Evolutionary conservation across 805 yeast genomes (phyloP), one percentile per base, ranked within the genome.

Genomic region (Kazachstania africana): DNA sequence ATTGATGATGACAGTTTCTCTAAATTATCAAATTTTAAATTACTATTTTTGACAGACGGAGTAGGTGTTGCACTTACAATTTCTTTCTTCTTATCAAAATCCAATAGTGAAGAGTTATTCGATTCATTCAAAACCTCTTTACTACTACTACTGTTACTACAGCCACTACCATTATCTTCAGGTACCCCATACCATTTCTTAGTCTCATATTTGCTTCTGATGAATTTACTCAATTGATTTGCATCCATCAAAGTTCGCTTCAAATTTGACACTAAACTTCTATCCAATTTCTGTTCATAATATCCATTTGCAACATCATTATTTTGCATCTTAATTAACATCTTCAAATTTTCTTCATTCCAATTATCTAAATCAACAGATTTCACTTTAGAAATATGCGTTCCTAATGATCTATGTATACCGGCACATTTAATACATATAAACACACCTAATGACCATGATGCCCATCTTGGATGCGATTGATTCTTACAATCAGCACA

Each of bases 391-490:
- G 94, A 78, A 28, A 88, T 84, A 58, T 88, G 98, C 0, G 96
- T 87, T 1, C 98, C 97, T 78, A 88, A 75, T 31, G 88, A 73
- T 50, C 97, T 68, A 54, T 88, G 98, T 39, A 88, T 80, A 2
- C 98, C 98, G 1, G 96, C 87, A 57, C 98, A 88, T 46, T 91
- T 68, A 41, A 88, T 88, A 57, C 98, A 88, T 26, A 88, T 70
- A 48, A 91, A 87, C 35, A 91, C 74, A 16, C 98, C 98, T 33
- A 88, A 57, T 45, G 79, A 85, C 95, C 96, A 88, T 13, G 93
- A 78, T 8, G 97, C 95, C 98, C 98, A 88, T 33, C 97, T 69
- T 15, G 98, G 98, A 56, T 88, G 94, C 22, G 78, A 69, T 0
- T 88, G 70, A 0, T 75, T 68, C 55, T 91, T 88, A 60, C 98